Conservation (phyloP, 2,329 filamentous ascomycete genomes). For the Alternaria sp. region DNA sequence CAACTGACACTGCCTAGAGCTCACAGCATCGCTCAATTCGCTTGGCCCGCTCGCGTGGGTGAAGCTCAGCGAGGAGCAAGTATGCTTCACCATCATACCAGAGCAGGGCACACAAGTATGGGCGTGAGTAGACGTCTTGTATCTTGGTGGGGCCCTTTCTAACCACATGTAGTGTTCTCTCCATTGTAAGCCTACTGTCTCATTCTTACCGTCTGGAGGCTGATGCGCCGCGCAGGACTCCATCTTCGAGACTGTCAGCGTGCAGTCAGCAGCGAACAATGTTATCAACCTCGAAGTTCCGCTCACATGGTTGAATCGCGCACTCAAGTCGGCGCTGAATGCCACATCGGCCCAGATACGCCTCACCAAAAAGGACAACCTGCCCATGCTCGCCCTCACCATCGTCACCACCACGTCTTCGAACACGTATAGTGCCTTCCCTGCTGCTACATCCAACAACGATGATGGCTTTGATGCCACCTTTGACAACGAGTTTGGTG, state of each 20-base stretch:
- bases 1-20: constrained; percentile 56
- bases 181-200: constrained; percentile 52
- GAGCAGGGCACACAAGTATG: constrained; percentile 96
- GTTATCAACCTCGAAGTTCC: constrained; percentile 97
- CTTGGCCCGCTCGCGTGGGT: constrained; percentile 89
- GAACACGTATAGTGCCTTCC: constrained; percentile 55
- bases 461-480: constrained; percentile 40
- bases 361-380: constrained; percentile 88
- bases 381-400: constrained; percentile 87
- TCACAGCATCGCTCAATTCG: constrained; percentile 69
- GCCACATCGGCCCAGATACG: constrained; percentile 84
- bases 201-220: not conserved
- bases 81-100: constrained; percentile 94
- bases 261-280: constrained; percentile 87
- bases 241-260: constrained; percentile 86
- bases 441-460: constrained; percentile 36
- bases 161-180: constrained; percentile 50
- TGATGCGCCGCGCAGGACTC: constrained; percentile 67
- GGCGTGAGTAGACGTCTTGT: constrained; percentile 69
- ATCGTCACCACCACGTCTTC: constrained; percentile 76
- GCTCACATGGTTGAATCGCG: constrained; percentile 84
- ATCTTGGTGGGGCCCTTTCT: constrained; percentile 27
- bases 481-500: constrained; percentile 37
- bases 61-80: constrained; percentile 83
- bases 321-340: constrained; percentile 86